Percentiles rank a stretch among this genome's conserved stretches.
Evolutionary conservation across 345 rosid genomes (phyloP).

Genomic region (Eucalyptus erythrocorys): DNA sequence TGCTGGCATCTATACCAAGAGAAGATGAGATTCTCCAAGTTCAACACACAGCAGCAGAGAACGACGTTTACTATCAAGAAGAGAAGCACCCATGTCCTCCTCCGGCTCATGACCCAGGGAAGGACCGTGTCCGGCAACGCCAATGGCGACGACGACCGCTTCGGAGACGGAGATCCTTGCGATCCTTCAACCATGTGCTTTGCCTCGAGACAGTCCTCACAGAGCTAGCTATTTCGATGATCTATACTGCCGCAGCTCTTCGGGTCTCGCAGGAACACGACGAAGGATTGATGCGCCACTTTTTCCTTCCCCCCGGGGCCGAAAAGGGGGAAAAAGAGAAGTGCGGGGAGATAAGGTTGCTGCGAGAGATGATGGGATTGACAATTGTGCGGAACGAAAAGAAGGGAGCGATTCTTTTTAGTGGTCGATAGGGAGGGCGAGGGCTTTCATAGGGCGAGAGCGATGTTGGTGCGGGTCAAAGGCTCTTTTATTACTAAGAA

Average conservation of each 20-base stretch:
- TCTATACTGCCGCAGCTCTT: neutral
- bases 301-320: neutral
- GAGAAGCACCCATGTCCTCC: slow-evolving; percentile 72
- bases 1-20: slow-evolving; percentile 16
- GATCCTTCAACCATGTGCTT: neutral
- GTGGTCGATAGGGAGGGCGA: neutral
- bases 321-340: neutral
- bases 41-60: slow-evolving; percentile 52
- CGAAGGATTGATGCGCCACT: neutral
- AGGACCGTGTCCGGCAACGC: neutral
- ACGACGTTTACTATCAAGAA: slow-evolving; percentile 52
- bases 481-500: neutral
- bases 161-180: neutral
- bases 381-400: neutral
- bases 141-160: neutral
- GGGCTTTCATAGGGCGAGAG: neutral
- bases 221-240: neutral
- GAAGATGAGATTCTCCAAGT: slow-evolving; percentile 42
- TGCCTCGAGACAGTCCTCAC: neutral
- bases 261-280: neutral
- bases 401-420: neutral
- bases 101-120: neutral
- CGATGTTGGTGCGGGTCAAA: neutral
- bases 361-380: neutral
- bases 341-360: neutral